Conservation (phyloP, 176 grass and related monocot genomes). For the Eleusine coracana region DNA sequence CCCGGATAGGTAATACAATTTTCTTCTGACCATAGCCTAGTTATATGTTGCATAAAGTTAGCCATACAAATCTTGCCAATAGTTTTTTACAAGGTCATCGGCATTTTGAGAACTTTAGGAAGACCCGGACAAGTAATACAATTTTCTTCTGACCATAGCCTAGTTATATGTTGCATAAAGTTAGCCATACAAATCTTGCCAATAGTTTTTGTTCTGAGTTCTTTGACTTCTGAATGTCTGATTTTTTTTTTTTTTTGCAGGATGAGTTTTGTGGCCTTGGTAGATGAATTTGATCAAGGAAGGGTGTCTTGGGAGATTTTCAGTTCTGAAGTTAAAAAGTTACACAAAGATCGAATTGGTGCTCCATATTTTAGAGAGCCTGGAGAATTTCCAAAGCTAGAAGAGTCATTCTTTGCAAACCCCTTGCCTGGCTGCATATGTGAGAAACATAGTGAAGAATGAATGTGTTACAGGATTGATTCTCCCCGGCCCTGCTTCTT, state of each 20-base stretch:
- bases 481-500: background rate
- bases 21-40: background rate
- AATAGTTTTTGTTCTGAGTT: background rate
- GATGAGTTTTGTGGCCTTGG: slow-evolving; percentile 79
- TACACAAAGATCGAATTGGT: slow-evolving; percentile 72
- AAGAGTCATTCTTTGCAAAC: slow-evolving; percentile 96
- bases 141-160: background rate
- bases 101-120: slow-evolving; percentile 90
- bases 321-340: slow-evolving; percentile 74
- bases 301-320: slow-evolving; percentile 82
- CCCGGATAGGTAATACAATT: slow-evolving; percentile 74
- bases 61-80: background rate
- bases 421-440: slow-evolving; percentile 94
- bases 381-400: slow-evolving; percentile 89
- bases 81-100: slow-evolving; percentile 67
- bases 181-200: background rate
- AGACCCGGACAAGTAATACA: slow-evolving; percentile 88
- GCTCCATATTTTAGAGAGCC: slow-evolving; percentile 77
- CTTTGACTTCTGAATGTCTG: slow-evolving; percentile 1
- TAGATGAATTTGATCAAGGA: slow-evolving; percentile 84
- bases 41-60: background rate
- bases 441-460: slow-evolving; percentile 62
- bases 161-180: background rate
- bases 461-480: slow-evolving; percentile 26
- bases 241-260: slow-evolving; percentile 45